Base-by-base conservation (phyloP, 140 eudicot genomes). In the Anethum foeniculum region DNA sequence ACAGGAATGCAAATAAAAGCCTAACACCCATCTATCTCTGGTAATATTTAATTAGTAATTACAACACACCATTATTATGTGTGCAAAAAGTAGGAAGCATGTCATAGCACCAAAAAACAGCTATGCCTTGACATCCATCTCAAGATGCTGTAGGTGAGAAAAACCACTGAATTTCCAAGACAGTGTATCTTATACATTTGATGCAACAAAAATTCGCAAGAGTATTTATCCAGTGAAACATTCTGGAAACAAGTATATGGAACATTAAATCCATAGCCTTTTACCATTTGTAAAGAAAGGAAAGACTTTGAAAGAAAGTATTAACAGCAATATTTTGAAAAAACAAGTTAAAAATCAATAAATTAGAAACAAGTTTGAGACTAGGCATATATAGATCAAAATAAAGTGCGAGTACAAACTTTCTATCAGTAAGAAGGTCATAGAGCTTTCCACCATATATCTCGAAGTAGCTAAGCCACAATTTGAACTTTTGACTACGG, bases 401-500 rank as follows among this genome's bases (percentile, higher is more conserved):
- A 54, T 9, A 58, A 71, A 23, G 78, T 47, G 52, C 8, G 84
- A 73, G 77, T 82, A 90, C 87, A 79, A 34, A 96, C 99, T 88
- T 93, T 84, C 99, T 88, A 46, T 96, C 99, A 77, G 90, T 89
- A 46, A 96, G 93, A 80, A 96, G 99, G 85, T 96, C 99, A 84
- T 38, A 96, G 51, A 96, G 97, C 81, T 96, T 96, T 77, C 99
- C 99, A 75, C 99, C 99, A 82, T 96, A 96, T 87, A 96, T 96
- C 88, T 96, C 99, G 51, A 96, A 96, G 85, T 87, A 96, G 86
- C 99, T 96, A 80, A 96, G 96, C 97, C 97, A 96, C 87, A 96
- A 77, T 80, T 96, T 93, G 87, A 91, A 96, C 83, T 88, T 93
- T 77, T 96, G 99, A 85, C 86, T 91, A 56, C 91, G 92, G 80